Base-by-base conservation (phyloP, 345 rosid species). In the Litchi chinensis region DNA sequence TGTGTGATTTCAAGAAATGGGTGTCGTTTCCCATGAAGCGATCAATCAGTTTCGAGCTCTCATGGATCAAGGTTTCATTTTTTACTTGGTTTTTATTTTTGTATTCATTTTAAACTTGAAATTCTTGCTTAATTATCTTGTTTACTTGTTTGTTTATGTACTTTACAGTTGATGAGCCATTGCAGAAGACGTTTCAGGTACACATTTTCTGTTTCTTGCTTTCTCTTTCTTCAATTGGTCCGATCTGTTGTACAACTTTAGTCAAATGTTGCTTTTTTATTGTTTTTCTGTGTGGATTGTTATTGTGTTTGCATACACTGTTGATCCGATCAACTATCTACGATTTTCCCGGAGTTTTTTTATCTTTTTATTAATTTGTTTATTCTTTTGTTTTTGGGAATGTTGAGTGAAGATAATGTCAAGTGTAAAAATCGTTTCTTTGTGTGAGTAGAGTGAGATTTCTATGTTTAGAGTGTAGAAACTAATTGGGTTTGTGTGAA, bases 111-210 rank as follows among this genome's bases (percentile, higher is more conserved):
- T 37, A 16, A 65, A 28, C 41, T 69, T 9, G 9, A 15, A 52
- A 15, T 74, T 50, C 24, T 78, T 62, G 71, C 26, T 65, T 43
- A 13, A 65, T 65, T 75, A 63, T 16, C 11, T 56, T 22, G 16
- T 73, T 68, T 44, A 19, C 57, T 24, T 73, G 2, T 60, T 76
- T 26, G 62, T 43, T 83, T 60, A 60, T 54, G n/a, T 54, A 15
- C 59, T 54, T 5, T 77, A 68, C 90, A 90, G 96, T 88, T 77
- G 96, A 92, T 41, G 94, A 88, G 83, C 84, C 86, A 43, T 76
- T 90, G 83, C 86, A 79, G 86, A 78, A 46, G 41, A 89, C 94
- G 73, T 87, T 83, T 77, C 79, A 90, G 96, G 96, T 92, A 76
- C 41, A 72, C 79, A 67, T 66, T 84, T 75, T 44, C 40, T n/a